Conservation (phyloP, 257 asterid genomes). For the Petunia secreta region DNA sequence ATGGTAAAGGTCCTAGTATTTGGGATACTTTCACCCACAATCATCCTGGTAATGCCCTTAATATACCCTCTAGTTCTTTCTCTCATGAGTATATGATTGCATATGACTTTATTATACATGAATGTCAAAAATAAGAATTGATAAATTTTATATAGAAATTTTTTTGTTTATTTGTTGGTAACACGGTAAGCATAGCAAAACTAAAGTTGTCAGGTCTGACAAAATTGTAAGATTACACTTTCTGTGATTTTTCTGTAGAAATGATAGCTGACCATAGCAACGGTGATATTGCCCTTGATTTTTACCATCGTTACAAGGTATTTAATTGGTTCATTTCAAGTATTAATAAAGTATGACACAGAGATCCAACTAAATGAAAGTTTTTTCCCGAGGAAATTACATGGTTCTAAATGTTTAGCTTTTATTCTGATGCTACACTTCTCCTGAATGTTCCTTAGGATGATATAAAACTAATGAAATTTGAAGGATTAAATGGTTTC, state of each 20-base stretch:
- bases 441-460: too few relatives aligned
- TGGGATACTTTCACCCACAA: slow-evolving; percentile 38
- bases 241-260: neutral
- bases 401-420: too few relatives aligned
- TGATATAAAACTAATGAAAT: too few relatives aligned
- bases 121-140: neutral
- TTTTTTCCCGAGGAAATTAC: too few relatives aligned
- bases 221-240: neutral
- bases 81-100: neutral
- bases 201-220: too few relatives aligned
- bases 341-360: too few relatives aligned
- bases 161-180: neutral
- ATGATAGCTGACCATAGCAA: neutral
- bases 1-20: slow-evolving; percentile 40
- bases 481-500: too few relatives aligned
- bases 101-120: neutral
- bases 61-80: neutral
- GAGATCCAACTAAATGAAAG: too few relatives aligned
- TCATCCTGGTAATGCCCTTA: slow-evolving; percentile 28
- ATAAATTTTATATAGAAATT: too few relatives aligned
- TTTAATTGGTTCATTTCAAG: too few relatives aligned
- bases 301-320: neutral
- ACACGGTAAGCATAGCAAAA: too few relatives aligned
- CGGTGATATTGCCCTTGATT: neutral
- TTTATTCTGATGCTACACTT: too few relatives aligned